Evolutionary conservation across 768 basidiomycete genomes (phyloP), one percentile per base, ranked within the genome.

Genomic region (Boletellus ananas): DNA sequence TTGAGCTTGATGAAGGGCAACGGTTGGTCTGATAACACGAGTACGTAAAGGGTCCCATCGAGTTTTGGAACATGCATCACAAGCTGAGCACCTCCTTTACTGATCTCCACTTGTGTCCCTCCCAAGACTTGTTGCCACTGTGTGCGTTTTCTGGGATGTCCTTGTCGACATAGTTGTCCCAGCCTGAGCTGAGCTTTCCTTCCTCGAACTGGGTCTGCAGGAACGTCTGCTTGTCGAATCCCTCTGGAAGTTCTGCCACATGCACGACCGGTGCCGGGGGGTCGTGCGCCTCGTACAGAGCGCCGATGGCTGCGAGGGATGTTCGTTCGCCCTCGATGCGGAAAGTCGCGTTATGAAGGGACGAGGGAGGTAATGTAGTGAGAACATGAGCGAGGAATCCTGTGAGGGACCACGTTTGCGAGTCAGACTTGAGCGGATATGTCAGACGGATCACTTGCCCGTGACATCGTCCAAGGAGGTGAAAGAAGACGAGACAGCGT

Each of bases 271-370:
- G 52, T 12, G 64, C 56, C 9, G 58, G 48, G 13, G 60, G 56
- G 21, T 40, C 12, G 45, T 48, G 42, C 8, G 57, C 57, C 36
- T 57, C 65, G 43, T 67, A 69, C 21, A 70, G 51, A 39, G 59
- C 48, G 11, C 59, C 71, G 17, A 69, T 49, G 0, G 63, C 57
- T 17, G 55, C 44, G 6, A 70, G 56, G 10, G 61, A 59, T 5
- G 33, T 54, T 3, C 68, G 65, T 23, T 72, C 65, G n/a, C 72
- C 72, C 49, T 73, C 54, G 31, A 72, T 61, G 17, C 70, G 70
- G 58, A 72, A 69, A 6, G 64, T 63, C 3, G 47, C 57, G 45
- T 73, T 50, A 12, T 63, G 59, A 12, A 70, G 61, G 21, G 59
- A 52, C 13, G 54, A 45, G 0, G 52, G 34, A 1, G 69, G 62